Evolutionary conservation across 1,284 basidiomycete genomes (phyloP).

Genomic region (Cyathus olla): DNA sequence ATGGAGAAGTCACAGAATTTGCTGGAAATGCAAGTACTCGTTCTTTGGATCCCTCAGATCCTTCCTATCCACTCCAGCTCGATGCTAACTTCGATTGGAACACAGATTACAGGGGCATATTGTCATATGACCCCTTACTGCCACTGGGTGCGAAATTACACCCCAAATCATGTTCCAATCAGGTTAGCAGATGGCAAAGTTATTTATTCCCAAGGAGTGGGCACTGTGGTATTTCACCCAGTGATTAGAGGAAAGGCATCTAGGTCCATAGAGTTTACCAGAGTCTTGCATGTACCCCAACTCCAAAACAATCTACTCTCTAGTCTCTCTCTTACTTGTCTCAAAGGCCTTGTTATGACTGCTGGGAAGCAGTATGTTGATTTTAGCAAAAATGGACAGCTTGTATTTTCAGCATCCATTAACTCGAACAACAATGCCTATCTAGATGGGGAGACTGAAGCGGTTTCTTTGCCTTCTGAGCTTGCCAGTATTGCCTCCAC

Average conservation of each 20-base stretch:
- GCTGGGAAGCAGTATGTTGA: conserved; percentile 10
- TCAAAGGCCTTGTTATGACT: conserved; percentile 8
- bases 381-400: background rate
- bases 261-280: too few species aligned
- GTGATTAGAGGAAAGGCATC: too few species aligned
- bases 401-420: conserved; percentile 1
- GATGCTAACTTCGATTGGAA: conserved; percentile 27
- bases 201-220: too few species aligned
- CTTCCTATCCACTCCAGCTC: background rate
- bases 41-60: background rate
- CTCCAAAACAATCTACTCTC: conserved; percentile 44
- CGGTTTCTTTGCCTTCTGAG: background rate
- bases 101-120: conserved; percentile 45
- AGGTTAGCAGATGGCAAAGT: too few species aligned
- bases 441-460: conserved; percentile 1
- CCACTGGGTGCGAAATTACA: too few species aligned
- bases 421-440: background rate
- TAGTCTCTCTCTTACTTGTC: conserved; percentile 24
- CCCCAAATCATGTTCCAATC: too few species aligned
- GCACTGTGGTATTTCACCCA: too few species aligned
- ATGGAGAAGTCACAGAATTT: background rate
- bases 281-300: conserved; percentile 44
- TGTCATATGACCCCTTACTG: conserved; percentile 48
- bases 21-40: conserved; percentile 7
- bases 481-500: background rate